Percentiles rank a stretch among this genome's conserved stretches.
These are phyloP conservation scores for Saccharomycopsis hybrid DNA, from an alignment of 1,139 yeast genomes.

Conservation along the genomic window DNA sequence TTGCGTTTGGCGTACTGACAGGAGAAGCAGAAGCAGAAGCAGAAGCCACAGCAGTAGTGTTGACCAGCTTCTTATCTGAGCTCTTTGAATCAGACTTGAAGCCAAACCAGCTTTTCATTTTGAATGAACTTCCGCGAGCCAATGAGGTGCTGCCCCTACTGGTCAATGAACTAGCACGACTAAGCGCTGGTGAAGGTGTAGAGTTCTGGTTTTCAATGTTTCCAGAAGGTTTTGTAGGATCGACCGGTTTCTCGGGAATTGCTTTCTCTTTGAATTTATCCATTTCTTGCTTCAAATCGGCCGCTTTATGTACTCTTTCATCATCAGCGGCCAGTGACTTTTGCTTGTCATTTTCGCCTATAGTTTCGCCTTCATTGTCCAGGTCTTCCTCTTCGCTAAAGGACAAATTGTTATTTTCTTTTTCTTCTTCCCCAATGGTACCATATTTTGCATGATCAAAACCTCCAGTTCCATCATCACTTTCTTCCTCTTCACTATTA, in stretches of 20 bases:
- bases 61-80: not conserved
- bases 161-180: no score
- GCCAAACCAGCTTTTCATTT: not conserved
- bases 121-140: not conserved
- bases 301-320: not conserved
- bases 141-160: no score
- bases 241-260: no score
- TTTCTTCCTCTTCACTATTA: not conserved
- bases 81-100: not conserved
- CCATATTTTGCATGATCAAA: slow-evolving; percentile 5
- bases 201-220: no score
- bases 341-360: not conserved
- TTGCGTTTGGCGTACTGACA: no score
- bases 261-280: not conserved
- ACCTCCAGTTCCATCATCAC: not conserved
- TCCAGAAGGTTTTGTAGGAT: no score
- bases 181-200: no score
- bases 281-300: not conserved
- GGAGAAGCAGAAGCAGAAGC: no score
- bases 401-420: not conserved
- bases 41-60: no score
- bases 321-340: not conserved
- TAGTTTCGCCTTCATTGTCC: not conserved
- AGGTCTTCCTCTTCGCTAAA: not conserved
- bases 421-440: slow-evolving; percentile 4